These are phyloP conservation scores for Elymus sibiricus DNA, from an alignment of 176 grass and related monocot genomes.

Conservation along the genomic window DNA sequence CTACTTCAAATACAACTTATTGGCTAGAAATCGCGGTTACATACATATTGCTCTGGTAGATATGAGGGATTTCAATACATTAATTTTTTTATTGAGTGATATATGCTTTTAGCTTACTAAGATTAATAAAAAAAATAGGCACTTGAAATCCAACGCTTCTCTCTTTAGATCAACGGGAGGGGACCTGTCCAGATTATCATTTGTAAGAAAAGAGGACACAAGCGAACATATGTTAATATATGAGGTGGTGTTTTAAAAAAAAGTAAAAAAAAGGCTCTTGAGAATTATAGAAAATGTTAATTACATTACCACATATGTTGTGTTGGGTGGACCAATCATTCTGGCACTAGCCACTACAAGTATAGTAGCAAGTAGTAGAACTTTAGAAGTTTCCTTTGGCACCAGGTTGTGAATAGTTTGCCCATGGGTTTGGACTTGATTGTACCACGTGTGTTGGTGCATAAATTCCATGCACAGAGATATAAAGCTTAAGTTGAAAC, in stretches of 20 bases:
- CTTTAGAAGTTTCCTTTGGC: background rate
- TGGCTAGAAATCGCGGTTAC: background rate
- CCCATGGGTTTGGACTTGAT: background rate
- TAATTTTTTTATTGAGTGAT: background rate
- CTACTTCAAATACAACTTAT: background rate
- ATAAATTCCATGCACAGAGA: background rate
- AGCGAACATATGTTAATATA: too few species aligned
- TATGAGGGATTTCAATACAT: background rate
- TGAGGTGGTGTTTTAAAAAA: too few species aligned
- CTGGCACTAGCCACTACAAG: background rate
- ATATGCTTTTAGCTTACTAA: background rate
- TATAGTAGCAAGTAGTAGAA: background rate
- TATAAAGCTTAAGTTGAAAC: background rate
- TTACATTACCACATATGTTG: background rate
- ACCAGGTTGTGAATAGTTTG: background rate
- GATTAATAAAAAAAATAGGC: background rate
- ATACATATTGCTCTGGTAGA: too few species aligned
- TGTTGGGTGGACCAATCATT: background rate
- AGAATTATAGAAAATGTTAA: background rate
- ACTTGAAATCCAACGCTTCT: too few species aligned
- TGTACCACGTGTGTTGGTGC: slow-evolving; percentile 16
- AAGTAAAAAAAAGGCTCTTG: too few species aligned
- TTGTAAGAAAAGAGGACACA: too few species aligned
- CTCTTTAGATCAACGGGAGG: too few species aligned
- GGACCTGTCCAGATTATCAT: too few species aligned